Evolutionary conservation across 768 basidiomycete genomes (phyloP).

Genomic region (Tylopilus sp.): DNA sequence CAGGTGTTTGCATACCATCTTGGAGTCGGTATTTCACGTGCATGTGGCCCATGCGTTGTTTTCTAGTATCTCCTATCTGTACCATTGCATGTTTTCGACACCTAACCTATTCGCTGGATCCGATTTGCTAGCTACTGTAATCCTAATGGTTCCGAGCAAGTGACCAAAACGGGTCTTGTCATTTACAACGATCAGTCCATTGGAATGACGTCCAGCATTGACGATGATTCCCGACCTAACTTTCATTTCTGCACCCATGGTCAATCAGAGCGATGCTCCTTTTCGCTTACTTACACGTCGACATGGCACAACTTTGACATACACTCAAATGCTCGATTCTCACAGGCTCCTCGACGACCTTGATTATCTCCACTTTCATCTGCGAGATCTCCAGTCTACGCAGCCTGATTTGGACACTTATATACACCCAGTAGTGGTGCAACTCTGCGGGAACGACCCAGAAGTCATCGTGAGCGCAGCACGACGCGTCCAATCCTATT

Average conservation of each 20-base stretch:
- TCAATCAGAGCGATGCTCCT: slow-evolving; percentile 76
- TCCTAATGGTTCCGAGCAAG: too few species aligned
- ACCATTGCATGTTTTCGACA: slow-evolving; percentile 6
- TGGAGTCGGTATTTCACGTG: neutral
- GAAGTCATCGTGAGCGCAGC: slow-evolving; percentile 58
- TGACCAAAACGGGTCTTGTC: neutral
- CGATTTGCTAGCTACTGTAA: too few species aligned
- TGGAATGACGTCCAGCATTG: neutral
- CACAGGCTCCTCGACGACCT: slow-evolving; percentile 57
- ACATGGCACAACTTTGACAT: slow-evolving; percentile 64
- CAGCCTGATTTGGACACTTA: slow-evolving; percentile 15
- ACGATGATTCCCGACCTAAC: slow-evolving; percentile 27
- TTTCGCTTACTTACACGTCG: slow-evolving; percentile 60
- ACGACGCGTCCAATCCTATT: slow-evolving; percentile 52
- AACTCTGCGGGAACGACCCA: slow-evolving; percentile 72
- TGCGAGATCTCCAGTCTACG: slow-evolving; percentile 47
- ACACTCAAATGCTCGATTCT: slow-evolving; percentile 76
- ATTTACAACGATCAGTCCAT: neutral
- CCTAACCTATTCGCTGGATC: slow-evolving; percentile 16
- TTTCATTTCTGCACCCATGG: slow-evolving; percentile 69
- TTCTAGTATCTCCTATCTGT: slow-evolving; percentile 8
- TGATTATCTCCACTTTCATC: slow-evolving; percentile 62
- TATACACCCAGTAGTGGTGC: slow-evolving; percentile 58
- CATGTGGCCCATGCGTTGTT: neutral
- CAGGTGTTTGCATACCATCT: slow-evolving; percentile 20